A percentile compares a stretch with the other conserved stretches of the same genome.
Conservation (phyloP, 768 basidiomycete species). For the Trametes meyenii region DNA sequence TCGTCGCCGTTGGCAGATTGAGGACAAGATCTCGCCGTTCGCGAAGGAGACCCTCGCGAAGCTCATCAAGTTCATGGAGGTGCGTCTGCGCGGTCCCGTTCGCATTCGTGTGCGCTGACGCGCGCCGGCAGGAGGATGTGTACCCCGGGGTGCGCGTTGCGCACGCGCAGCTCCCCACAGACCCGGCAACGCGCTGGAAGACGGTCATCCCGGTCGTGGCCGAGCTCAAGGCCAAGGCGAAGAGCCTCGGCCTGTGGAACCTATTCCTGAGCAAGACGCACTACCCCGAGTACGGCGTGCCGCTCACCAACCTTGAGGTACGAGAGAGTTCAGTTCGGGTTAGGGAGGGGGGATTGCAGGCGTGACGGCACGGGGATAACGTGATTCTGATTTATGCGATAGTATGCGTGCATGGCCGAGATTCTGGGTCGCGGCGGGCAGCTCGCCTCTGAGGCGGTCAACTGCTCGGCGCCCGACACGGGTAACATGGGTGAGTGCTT, state of each 20-base stretch:
- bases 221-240: constrained; percentile 87
- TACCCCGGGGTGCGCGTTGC: constrained; percentile 77
- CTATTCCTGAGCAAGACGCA: constrained; percentile 94
- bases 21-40: constrained; percentile 90
- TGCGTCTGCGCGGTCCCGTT: constrained; percentile 32
- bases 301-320: constrained; percentile 93
- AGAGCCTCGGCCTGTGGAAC: constrained; percentile 92
- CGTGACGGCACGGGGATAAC: neutral
- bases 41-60: constrained; percentile 87
- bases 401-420: constrained; percentile 99
- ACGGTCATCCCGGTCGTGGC: constrained; percentile 79
- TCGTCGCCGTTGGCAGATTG: constrained; percentile 52
- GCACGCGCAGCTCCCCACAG: constrained; percentile 78
- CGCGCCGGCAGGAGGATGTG: constrained; percentile 72
- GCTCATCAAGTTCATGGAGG: constrained; percentile 84
- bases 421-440: constrained; percentile 83
- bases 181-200: constrained; percentile 80
- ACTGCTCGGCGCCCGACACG: constrained; percentile 96
- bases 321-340: constrained; percentile 31
- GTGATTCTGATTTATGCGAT: neutral
- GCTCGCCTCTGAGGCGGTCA: constrained; percentile 83
- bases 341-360: neutral
- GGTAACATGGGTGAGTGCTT: constrained; percentile 87
- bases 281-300: constrained; percentile 87
- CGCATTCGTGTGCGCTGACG: neutral